Percentiles rank a stretch among this genome's conserved stretches.
Conservation (phyloP, 352 stramenopile genomes). For the Phytophthora melonis region DNA sequence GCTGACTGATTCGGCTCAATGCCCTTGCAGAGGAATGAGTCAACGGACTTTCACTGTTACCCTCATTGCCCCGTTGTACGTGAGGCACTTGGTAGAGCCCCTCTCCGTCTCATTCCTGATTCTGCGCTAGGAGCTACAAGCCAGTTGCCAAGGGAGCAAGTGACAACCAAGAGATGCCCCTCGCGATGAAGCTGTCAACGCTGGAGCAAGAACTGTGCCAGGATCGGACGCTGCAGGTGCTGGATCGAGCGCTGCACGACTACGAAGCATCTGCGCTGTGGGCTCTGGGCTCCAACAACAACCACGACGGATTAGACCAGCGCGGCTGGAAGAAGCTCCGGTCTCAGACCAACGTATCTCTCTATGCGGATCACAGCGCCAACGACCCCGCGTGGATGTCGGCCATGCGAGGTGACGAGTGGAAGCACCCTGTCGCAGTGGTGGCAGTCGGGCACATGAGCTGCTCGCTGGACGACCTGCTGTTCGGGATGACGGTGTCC, state of each 20-base stretch:
- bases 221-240: neutral
- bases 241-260: constrained; percentile 3
- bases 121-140: neutral
- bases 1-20: too few species aligned
- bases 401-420: neutral
- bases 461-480: neutral
- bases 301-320: neutral
- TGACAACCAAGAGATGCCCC: neutral
- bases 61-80: neutral
- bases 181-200: neutral
- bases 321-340: constrained; percentile 2
- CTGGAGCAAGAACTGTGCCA: neutral
- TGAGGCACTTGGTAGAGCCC: neutral
- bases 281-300: neutral
- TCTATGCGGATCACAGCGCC: neutral
- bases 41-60: neutral
- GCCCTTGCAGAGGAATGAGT: neutral
- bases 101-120: constrained; percentile 1
- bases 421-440: neutral
- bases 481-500: neutral
- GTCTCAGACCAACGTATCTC: neutral
- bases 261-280: neutral
- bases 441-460: neutral
- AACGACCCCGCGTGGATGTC: neutral
- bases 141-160: neutral